Evolutionary conservation across 441 rosid genomes (phyloP).

Genomic region (Raphanus hybrid): DNA sequence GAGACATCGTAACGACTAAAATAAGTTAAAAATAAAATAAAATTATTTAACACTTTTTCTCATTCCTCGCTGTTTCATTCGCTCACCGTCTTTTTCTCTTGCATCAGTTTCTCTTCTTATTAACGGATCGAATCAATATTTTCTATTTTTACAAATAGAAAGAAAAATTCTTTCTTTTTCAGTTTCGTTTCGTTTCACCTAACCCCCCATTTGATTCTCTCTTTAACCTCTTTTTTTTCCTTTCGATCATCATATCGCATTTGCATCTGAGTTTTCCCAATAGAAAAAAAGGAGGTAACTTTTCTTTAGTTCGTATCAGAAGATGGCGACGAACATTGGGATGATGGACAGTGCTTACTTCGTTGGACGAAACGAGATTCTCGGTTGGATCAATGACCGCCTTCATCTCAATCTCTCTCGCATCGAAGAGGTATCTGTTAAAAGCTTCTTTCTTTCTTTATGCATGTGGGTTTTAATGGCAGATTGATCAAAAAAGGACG

Average conservation of each 20-base stretch:
- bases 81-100: conserved; percentile 40
- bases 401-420: conserved; percentile 89
- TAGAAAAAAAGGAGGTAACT: not conserved
- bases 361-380: conserved; percentile 90
- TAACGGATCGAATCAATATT: conserved; percentile 41
- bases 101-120: conserved; percentile 42
- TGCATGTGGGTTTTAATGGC: conserved; percentile 17
- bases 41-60: not conserved
- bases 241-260: conserved; percentile 23
- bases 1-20: conserved; percentile 36
- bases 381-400: conserved; percentile 87
- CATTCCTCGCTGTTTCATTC: not conserved
- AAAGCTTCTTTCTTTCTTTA: not conserved
- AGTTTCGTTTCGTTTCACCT: conserved; percentile 13
- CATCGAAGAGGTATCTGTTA: conserved; percentile 70
- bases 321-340: conserved; percentile 87
- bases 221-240: not conserved
- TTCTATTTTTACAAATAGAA: not conserved
- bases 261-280: conserved; percentile 32
- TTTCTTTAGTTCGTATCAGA: too few relatives aligned
- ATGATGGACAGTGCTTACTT: conserved; percentile 98
- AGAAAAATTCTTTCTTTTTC: not conserved
- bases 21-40: not conserved
- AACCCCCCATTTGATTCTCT: conserved; percentile 26
- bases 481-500: conserved; percentile 1